Conservation (phyloP, 169 alveolate species). For the Plasmodium knowlesi region DNA sequence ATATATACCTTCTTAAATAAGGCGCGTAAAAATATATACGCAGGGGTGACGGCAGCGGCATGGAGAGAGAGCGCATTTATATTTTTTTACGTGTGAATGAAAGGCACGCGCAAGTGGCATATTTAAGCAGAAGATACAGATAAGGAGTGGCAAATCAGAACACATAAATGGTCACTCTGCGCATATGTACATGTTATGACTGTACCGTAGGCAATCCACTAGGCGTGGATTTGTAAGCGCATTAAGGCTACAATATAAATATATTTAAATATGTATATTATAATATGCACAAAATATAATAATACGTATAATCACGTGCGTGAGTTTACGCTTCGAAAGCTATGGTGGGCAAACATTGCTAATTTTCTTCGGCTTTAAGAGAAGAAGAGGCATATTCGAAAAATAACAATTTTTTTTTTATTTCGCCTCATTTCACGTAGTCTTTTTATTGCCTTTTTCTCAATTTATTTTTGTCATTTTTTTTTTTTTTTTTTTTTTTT, state of each 20-base stretch:
- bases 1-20: neutral
- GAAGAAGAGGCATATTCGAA: neutral
- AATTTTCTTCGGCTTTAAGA: neutral
- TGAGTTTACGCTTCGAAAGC: neutral
- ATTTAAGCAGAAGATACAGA: neutral
- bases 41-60: neutral
- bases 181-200: neutral
- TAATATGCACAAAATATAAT: neutral
- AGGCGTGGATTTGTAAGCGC: neutral
- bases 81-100: neutral
- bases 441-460: neutral
- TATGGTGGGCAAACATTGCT: neutral
- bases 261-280: neutral
- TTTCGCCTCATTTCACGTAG: neutral
- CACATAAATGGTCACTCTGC: neutral
- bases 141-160: neutral
- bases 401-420: neutral
- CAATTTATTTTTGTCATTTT: neutral
- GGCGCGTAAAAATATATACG: neutral
- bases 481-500: neutral
- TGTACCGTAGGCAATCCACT: neutral
- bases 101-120: neutral
- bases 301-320: neutral
- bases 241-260: neutral
- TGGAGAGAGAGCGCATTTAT: neutral